Percentiles rank a stretch among this genome's conserved stretches.
phyloP scores from a whole-genome alignment of 2,329 filamentous ascomycete species.

The Hypocrella siamensis region DNA sequence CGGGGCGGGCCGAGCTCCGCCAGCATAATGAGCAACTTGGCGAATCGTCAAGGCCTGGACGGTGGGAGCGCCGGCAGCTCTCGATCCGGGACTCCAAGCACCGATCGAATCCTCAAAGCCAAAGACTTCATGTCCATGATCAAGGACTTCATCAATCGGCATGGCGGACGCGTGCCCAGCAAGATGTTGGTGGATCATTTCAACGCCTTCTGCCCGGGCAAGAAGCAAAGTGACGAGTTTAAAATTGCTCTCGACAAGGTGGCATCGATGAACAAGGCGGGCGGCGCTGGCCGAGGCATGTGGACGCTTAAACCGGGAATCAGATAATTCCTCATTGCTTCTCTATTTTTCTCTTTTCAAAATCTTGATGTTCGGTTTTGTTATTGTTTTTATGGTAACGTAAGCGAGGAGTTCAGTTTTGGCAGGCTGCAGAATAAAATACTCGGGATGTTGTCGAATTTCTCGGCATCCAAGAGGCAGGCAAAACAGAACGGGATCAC shows the following conservation, averaged over 20 bases:
- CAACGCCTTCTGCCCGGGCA: constrained; percentile 52
- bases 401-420: too few relatives aligned
- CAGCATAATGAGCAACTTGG: constrained; percentile 39
- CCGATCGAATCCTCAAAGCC: constrained; percentile 26
- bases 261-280: constrained; percentile 50
- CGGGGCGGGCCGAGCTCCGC: constrained; percentile 37
- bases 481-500: too few relatives aligned
- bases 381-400: too few relatives aligned
- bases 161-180: constrained; percentile 64
- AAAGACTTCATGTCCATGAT: constrained; percentile 59
- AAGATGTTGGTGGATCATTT: constrained; percentile 87
- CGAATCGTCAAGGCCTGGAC: constrained; percentile 38
- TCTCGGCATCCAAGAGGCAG: too few relatives aligned
- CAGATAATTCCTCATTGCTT: constrained; percentile 8
- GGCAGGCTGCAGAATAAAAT: too few relatives aligned
- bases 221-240: constrained; percentile 62
- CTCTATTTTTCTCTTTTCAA: background rate
- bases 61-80: constrained; percentile 26
- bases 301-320: constrained; percentile 31
- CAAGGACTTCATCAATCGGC: constrained; percentile 59
- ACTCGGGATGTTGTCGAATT: too few relatives aligned
- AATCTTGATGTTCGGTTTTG: background rate
- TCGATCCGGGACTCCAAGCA: constrained; percentile 26
- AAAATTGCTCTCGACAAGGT: constrained; percentile 65
- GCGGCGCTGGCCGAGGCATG: constrained; percentile 34